phyloP scores from a whole-genome alignment of 2,329 filamentous ascomycete genomes.

The Orbilia brochopaga region DNA sequence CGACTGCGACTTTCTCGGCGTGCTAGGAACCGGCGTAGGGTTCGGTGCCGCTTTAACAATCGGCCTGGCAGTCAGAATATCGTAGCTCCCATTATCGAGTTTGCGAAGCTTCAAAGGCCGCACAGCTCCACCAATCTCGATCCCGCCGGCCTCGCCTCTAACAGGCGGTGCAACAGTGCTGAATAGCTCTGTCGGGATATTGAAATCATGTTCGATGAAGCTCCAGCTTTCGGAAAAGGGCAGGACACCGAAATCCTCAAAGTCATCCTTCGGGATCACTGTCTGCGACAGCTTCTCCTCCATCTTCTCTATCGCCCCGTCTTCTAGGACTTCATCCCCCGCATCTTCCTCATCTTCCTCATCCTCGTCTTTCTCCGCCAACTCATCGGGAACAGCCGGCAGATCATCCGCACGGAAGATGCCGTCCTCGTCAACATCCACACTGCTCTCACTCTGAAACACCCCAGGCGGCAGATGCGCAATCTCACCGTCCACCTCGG shows the following conservation, averaged over 20 bases:
- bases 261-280: constrained; percentile 28
- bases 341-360: constrained; percentile 43
- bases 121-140: constrained; percentile 21
- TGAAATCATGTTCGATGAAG: constrained; percentile 56
- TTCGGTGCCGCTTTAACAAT: constrained; percentile 16
- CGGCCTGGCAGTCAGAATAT: constrained; percentile 34
- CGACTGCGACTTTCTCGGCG: constrained; percentile 31
- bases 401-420: constrained; percentile 50
- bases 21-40: constrained; percentile 12
- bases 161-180: constrained; percentile 47
- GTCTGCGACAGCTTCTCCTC: constrained; percentile 32
- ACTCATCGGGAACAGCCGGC: constrained; percentile 59
- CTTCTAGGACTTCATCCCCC: constrained; percentile 57
- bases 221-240: constrained; percentile 21
- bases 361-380: constrained; percentile 66
- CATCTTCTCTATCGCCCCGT: constrained; percentile 25
- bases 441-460: constrained; percentile 34
- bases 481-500: constrained; percentile 9
- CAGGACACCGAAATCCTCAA: constrained; percentile 42
- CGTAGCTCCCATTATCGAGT: constrained; percentile 25
- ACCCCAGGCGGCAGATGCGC: constrained; percentile 9
- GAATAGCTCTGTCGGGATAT: constrained; percentile 56
- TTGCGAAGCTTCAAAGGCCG: constrained; percentile 23
- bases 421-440: constrained; percentile 69
- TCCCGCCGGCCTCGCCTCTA: constrained; percentile 13